Conservation (phyloP, 1,284 basidiomycete species). For the Amylostereum areolatum region DNA sequence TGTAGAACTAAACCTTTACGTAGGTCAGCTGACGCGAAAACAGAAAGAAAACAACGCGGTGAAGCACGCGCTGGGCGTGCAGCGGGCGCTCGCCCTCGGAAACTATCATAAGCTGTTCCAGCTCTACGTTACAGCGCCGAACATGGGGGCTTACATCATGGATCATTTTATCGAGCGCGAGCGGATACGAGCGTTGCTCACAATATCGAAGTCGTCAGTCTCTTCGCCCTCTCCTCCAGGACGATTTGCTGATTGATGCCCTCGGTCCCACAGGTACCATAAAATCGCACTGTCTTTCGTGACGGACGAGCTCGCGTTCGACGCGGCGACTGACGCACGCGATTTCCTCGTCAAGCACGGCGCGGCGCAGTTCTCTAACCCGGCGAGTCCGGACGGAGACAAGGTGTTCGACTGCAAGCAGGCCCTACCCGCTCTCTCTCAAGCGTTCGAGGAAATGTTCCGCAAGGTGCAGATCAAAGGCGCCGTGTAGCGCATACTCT, state of each 20-base stretch:
- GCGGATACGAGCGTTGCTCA: slow-evolving; percentile 79
- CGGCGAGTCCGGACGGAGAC: slow-evolving; percentile 48
- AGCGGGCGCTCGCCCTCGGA: slow-evolving; percentile 83
- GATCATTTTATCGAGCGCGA: slow-evolving; percentile 97
- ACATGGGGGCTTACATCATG: slow-evolving; percentile 99
- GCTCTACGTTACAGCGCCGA: slow-evolving; percentile 81
- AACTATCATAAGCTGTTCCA: slow-evolving; percentile 94
- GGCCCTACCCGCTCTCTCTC: slow-evolving; percentile 43
- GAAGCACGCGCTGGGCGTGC: slow-evolving; percentile 85
- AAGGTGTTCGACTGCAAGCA: slow-evolving; percentile 67
- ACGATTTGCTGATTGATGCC: slow-evolving; percentile 1
- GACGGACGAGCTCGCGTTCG: slow-evolving; percentile 80
- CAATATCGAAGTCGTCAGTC: slow-evolving; percentile 89
- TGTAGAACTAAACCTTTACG: slow-evolving; percentile 88
- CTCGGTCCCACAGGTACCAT: slow-evolving; percentile 55
- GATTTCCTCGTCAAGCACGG: slow-evolving; percentile 71
- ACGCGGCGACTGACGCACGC: slow-evolving; percentile 55
- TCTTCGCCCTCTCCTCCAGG: background rate
- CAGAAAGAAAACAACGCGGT: slow-evolving; percentile 82
- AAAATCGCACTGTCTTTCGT: slow-evolving; percentile 77
- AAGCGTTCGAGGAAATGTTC: slow-evolving; percentile 69
- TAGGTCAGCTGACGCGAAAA: slow-evolving; percentile 90
- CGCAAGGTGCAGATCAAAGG: slow-evolving; percentile 73
- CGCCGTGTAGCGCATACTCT: slow-evolving; percentile 22
- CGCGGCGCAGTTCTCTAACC: slow-evolving; percentile 66